phyloP scores from a whole-genome alignment of 805 yeast genomes.

The Cyberlindnera maclurae region DNA sequence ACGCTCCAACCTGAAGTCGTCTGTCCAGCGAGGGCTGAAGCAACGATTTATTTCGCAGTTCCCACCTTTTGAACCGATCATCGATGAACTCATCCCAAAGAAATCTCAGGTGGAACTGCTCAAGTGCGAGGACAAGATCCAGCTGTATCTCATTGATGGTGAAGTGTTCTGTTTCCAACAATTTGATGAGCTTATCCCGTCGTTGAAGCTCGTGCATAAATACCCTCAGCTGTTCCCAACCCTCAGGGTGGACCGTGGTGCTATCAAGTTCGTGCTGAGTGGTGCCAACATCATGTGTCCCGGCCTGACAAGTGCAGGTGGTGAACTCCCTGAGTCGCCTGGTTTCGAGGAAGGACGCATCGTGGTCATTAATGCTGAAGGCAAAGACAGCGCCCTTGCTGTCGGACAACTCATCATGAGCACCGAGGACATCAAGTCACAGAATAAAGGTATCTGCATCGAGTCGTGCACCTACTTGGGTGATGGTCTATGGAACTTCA shows the following conservation, averaged over 20 bases:
- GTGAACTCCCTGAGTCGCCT: constrained; percentile 68
- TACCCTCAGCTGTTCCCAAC: constrained; percentile 79
- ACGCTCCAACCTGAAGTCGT: constrained; percentile 85
- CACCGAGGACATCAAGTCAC: constrained; percentile 75
- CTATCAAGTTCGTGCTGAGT: constrained; percentile 88
- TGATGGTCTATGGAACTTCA: constrained; percentile 77
- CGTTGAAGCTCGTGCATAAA: constrained; percentile 67
- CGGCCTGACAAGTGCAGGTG: constrained; percentile 84
- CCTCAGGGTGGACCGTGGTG: constrained; percentile 92
- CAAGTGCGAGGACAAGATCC: constrained; percentile 87
- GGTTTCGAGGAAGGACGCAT: constrained; percentile 57
- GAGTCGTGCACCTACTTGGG: constrained; percentile 80
- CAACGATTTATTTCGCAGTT: constrained; percentile 66
- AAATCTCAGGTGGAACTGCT: constrained; percentile 72
- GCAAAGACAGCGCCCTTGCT: constrained; percentile 86
- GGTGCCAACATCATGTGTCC: constrained; percentile 98
- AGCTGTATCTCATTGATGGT: constrained; percentile 63
- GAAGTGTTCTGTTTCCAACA: constrained; percentile 76
- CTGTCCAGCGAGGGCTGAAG: constrained; percentile 87
- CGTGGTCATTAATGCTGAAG: constrained; percentile 85
- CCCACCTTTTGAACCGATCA: constrained; percentile 64
- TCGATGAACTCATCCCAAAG: constrained; percentile 83
- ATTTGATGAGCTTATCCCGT: constrained; percentile 72
- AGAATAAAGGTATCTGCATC: constrained; percentile 85
- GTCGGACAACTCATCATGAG: constrained; percentile 85